Percentiles rank a stretch among this genome's conserved stretches.
phyloP scores from a whole-genome alignment of 1,284 basidiomycete genomes.

The Pyrrhoderma noxium region DNA sequence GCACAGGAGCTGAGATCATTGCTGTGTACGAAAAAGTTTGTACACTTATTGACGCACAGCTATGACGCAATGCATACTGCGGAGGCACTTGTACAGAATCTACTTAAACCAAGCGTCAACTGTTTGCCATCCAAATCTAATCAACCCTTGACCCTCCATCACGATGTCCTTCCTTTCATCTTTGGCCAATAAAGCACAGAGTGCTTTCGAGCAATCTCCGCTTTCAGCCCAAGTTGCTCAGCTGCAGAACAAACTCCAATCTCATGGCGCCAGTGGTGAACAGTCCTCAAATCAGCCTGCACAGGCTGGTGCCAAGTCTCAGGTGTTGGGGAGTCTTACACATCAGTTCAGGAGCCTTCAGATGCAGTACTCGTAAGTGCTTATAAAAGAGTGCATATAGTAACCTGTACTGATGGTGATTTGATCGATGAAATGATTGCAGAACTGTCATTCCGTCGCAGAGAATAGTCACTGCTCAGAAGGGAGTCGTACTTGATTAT shows the following conservation, averaged over 20 bases:
- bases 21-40: neutral
- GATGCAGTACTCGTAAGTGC: constrained; percentile 63
- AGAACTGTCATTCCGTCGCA: constrained; percentile 56
- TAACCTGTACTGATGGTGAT: neutral
- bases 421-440: constrained; percentile 14
- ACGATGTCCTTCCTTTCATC: constrained; percentile 44
- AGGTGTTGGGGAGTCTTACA: constrained; percentile 53
- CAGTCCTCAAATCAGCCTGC: constrained; percentile 38
- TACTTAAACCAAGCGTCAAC: neutral
- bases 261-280: constrained; percentile 12
- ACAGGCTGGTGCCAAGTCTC: constrained; percentile 35
- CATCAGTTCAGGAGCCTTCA: constrained; percentile 65
- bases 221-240: constrained; percentile 44
- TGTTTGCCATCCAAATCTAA: neutral
- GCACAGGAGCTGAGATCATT: neutral
- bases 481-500: constrained; percentile 66
- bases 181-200: constrained; percentile 68
- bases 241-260: constrained; percentile 25
- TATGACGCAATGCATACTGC: neutral
- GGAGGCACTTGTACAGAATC: neutral
- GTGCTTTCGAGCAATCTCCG: constrained; percentile 50
- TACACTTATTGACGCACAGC: neutral
- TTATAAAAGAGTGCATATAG: neutral
- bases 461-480: constrained; percentile 68
- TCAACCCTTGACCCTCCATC: constrained; percentile 1